Evolutionary conservation across 192 early-diverging fungal species (phyloP).

Genomic region (Entrophospora sp.): DNA sequence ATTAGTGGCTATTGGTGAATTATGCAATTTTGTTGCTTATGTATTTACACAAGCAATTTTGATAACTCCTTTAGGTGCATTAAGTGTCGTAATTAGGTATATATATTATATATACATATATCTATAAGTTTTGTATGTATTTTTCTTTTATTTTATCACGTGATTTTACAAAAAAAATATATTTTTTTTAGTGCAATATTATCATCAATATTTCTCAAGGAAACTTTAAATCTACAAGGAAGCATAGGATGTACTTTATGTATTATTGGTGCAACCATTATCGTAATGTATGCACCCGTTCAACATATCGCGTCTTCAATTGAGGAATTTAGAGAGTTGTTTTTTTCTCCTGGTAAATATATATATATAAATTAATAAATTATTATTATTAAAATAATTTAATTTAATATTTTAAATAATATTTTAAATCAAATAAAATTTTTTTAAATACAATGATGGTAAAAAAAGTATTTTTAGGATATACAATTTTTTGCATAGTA

Average conservation of each 20-base stretch:
- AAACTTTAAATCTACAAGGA: constrained; percentile 52
- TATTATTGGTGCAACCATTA: constrained; percentile 50
- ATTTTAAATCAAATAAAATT: neutral
- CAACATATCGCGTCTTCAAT: constrained; percentile 65
- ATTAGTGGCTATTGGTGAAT: constrained; percentile 89
- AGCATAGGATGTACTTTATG: constrained; percentile 61
- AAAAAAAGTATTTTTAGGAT: constrained; percentile 47
- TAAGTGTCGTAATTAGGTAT: constrained; percentile 78
- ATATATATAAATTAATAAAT: neutral
- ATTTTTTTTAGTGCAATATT: constrained; percentile 42
- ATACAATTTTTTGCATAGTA: constrained; percentile 37
- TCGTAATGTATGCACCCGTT: constrained; percentile 41
- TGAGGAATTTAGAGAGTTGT: constrained; percentile 64
- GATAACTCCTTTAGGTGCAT: constrained; percentile 89
- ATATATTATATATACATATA: no score
- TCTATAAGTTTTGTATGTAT: no score
- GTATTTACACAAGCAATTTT: constrained; percentile 95
- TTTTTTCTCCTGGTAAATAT: constrained; percentile 46
- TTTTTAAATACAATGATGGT: no score
- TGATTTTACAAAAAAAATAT: no score
- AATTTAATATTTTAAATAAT: constrained; percentile 35
- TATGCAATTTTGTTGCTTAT: constrained; percentile 95
- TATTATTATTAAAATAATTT: neutral
- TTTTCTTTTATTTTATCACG: no score
- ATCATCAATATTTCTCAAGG: constrained; percentile 54